Evolutionary conservation across 805 yeast genomes (phyloP), one percentile per base, ranked within the genome.

Genomic region (Yamadazyma phyllophila): DNA sequence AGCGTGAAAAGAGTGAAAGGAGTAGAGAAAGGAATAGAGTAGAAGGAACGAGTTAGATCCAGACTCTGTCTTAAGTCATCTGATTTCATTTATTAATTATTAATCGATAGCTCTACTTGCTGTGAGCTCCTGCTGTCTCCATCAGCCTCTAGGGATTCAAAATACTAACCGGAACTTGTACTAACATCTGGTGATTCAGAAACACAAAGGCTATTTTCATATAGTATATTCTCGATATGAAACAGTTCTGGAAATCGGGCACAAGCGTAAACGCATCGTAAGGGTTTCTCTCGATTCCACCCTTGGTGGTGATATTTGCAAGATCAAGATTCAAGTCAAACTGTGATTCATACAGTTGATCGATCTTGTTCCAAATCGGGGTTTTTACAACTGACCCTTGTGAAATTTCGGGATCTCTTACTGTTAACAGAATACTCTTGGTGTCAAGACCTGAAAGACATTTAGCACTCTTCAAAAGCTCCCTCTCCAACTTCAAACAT

Each of bases 241-340:
- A 30, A 47, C 75, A 69, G 26, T 61, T 55, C 47, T 70, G 75
- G 54, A 70, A 70, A 43, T 61, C 59, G 12, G 75, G 74, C 26
- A 67, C 67, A 34, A 70, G 54, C 34, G 59, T 57, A 42, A 60
- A 65, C 14, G 48, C 42, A 41, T 68, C 66, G 29, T 39, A 36
- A 3, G 38, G 29, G 30, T 44, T 13, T 17, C 13, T n/a, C n/a
- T 10, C 13, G 4, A 7, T 31, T 12, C 11, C n/a, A 12, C 40
- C 36, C 27, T 39, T 44, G 9, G 32, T 39, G 15, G 26, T 11
- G 4, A 15, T 5, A 9, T 41, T 17, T 31, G 36, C 15, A 14
- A 27, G 20, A 41, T 31, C 39, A 26, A 45, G 40, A 4, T 35
- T 31, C 4, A 44, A 14, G 14, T 39, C 16, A 12, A 44, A 39